Evolutionary conservation across 1,284 basidiomycete genomes (phyloP), one percentile per base, ranked within the genome.

Genomic region (Sporisorium scitamineum): DNA sequence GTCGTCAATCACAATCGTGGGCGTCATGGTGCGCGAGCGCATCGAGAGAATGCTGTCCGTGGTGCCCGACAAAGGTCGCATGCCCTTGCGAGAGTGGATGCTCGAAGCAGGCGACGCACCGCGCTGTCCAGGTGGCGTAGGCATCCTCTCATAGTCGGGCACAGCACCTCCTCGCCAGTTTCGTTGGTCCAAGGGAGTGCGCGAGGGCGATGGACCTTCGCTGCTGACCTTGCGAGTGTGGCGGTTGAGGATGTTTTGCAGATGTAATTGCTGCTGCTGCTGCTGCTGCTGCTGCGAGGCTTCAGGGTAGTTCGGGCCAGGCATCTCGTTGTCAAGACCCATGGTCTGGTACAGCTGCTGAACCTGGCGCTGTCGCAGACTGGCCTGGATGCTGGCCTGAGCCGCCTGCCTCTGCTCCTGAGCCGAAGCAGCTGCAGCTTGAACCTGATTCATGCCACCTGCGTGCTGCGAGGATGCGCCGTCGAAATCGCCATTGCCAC

Each of bases 301-400:
- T 0, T 70, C 58, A 18, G 54, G 52, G 32, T 65, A 61, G 41
- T 14, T 39, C 8, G 50, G n/a, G n/a, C 51, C 54, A 13, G 42
- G 32, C 42, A 50, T 20, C 31, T 60, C 59, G 29, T 39, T 56
- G 24, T 74, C 71, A 47, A 74, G 71, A 18, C 71, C 71, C 61
- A 74, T 74, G 52, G 55, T 64, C 55, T 76, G 77, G 48, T 72
- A 67, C 24, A 70, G 64, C 57, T 80, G 78, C 68, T 81, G 78
- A 3, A 69, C 72, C 50, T 81, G 78, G 20, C 80, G 76, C 56
- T 81, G 73, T 54, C 80, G 76, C 11, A 78, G 60, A 41, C 66
- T 80, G n/a, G 80, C 80, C 34, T 81, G 80, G 45, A 81, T 74
- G 61, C 68, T 80, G 20, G 80, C 80, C 48, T 80, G 78, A 18